Evolutionary conservation across 176 grass and related monocot genomes (phyloP).

Genomic region (Puccinellia tenuiflora): DNA sequence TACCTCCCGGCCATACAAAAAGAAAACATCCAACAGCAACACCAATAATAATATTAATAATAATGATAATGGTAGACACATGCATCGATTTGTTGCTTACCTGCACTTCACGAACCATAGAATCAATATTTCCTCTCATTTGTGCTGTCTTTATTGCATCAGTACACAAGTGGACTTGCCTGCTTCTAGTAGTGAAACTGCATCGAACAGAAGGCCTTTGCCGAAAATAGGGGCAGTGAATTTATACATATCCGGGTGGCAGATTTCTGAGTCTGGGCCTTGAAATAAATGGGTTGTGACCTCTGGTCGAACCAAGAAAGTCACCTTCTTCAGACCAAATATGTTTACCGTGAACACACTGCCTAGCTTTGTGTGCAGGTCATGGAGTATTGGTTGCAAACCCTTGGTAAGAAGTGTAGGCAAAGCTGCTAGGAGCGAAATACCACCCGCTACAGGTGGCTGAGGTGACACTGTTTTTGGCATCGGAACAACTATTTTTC

Average conservation of each 20-base stretch:
- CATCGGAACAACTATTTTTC: background rate
- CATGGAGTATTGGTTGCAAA: background rate
- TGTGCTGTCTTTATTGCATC: background rate
- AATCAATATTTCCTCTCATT: background rate
- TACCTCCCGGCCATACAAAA: no score
- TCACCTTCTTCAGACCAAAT: background rate
- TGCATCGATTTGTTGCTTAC: background rate
- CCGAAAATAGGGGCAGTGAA: background rate
- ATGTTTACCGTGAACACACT: background rate
- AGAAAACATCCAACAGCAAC: no score
- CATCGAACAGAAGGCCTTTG: background rate
- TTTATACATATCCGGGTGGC: background rate
- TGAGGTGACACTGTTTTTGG: background rate
- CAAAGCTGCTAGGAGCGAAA: background rate
- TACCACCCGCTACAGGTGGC: background rate
- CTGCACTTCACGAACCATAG: background rate
- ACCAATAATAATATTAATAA: no score
- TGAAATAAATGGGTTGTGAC: background rate
- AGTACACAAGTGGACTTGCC: background rate
- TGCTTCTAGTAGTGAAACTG: background rate
- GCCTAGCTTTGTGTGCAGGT: background rate
- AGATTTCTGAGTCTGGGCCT: background rate
- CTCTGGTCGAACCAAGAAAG: background rate
- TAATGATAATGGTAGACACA: no score
- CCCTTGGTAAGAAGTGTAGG: background rate